Base-by-base conservation (phyloP, 495 filamentous ascomycete species). In the Pseudoneurospora amorphoporcata region DNA sequence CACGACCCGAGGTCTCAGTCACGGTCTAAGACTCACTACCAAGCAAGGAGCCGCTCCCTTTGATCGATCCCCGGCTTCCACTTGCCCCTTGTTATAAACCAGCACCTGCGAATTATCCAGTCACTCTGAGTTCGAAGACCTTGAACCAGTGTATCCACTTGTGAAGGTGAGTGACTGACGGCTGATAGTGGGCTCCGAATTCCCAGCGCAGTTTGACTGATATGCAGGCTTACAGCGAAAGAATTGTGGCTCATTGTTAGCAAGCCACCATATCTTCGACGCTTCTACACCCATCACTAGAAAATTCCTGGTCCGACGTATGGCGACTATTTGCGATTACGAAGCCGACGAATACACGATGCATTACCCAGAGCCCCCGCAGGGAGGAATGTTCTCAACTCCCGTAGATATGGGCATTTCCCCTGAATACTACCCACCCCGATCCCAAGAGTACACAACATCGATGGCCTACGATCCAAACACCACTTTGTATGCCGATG, bases 291-390 rank as follows among this genome's bases (percentile, higher is more conserved):
- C 39, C 38, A 58, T 58, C 47, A 58, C 19, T 29, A 43, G 17
- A 32, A 32, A 29, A 38, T 16, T 69, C 35, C 10, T 41, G 32
- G 71, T 71, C 70, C 37, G 3, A 6, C 69, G 23, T 72, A 76
- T 76, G 75, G 70, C 74, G 71, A 58, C 43, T 35, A 6, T 45
- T 45, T 72, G 73, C 71, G 79, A 76, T 68, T 77, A 75, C 74
- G 72, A 78, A 65, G 73, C 73, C 58, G 78, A 82, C 70, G 77
- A 81, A 39, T 82, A 79, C 73, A 83, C 75, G 75, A 84, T 82
- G 78, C 79, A 76, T 72, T 85, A 83, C 75, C 81, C 84, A 47
- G 83, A 85, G 39, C 78, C 83, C 38, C 78, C 81, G 10, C 83
- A 82, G 68, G 69, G 71, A 45, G 72, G 75, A 70, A 85, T 79